Base-by-base conservation (phyloP, 495 filamentous ascomycete species). In the Penicillium malachiteum region DNA sequence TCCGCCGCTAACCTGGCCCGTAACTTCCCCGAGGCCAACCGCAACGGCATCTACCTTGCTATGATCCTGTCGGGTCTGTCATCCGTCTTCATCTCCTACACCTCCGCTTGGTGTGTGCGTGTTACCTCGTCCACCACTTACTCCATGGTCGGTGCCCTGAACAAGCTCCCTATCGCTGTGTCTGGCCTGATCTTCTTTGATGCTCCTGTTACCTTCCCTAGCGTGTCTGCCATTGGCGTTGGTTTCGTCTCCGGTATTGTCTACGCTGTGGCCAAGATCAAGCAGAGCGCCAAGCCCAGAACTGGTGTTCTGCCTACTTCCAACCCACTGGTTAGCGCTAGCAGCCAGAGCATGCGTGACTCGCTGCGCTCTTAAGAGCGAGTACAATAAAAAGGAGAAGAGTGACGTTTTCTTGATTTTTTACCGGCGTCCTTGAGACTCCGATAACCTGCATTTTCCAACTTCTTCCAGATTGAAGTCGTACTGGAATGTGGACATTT, bases 51-150 rank as follows among this genome's bases (percentile, higher is more conserved):
- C 41, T 81, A 92, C 61, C 70, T 88, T 58, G 90, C 92, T 68
- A 96, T 99, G 89, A 74, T 97, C 64, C 85, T 97, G 69, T 97
- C 94, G 10, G 94, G 94, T 50, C 81, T 96, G 33, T 93, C 87
- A 32, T 89, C 92, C 42, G 90, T 99, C 60, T 96, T 97, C 77
- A 99, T 99, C 73, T 97, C 94, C 17, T 99, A 98, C 80, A 91
- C 90, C 67, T 96, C 91, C 17, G 93, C 94, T 32, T 97, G 94
- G 94, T 97, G 94, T 74, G 93, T 98, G 59, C 94, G 94, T 60
- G 88, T 96, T 54, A 96, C 94, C 13, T 92, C 90, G 2, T 96
- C 92, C 7, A 97, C 94, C 34, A 98, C 93, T 5, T 98, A 98
- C 78, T 92, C 88, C 32, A 97, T 98, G 94, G 94, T 97, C 50